Evolutionary conservation across 2,329 filamentous ascomycete genomes (phyloP).

Genomic region (Scedosporium minutisporum): DNA sequence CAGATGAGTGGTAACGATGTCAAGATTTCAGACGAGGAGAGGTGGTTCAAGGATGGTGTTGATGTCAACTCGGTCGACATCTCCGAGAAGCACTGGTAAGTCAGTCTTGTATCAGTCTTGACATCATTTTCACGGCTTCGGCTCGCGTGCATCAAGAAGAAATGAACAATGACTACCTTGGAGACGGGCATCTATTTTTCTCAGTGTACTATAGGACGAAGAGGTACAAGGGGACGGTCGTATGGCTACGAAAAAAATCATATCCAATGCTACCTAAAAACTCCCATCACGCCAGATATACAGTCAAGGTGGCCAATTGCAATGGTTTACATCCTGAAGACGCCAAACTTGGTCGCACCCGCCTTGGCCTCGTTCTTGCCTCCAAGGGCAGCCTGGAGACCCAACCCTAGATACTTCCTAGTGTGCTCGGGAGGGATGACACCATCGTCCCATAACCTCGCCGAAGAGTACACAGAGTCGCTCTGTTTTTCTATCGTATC

Average conservation of each 20-base stretch:
- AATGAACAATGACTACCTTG: background rate
- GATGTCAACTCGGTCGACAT: constrained; percentile 61
- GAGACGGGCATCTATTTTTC: background rate
- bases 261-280: background rate
- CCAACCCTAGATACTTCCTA: constrained; percentile 59
- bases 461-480: constrained; percentile 78
- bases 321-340: constrained; percentile 64
- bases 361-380: constrained; percentile 53
- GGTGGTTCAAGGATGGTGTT: constrained; percentile 62
- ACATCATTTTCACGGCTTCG: background rate
- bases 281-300: background rate
- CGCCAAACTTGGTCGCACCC: constrained; percentile 62
- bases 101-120: background rate
- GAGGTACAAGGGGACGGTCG: too few species aligned
- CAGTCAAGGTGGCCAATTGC: background rate
- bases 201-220: too few species aligned
- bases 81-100: constrained; percentile 56
- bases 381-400: constrained; percentile 61
- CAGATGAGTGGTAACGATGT: constrained; percentile 71
- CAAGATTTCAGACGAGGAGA: constrained; percentile 47
- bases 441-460: constrained; percentile 81
- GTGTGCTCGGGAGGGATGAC: constrained; percentile 73
- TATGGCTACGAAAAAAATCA: background rate
- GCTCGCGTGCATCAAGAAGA: too few species aligned
- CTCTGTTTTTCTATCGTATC: constrained; percentile 83